A percentile compares a stretch with the other conserved stretches of the same genome.
These are phyloP conservation scores for Helenozyma rhizophorensis DNA, from an alignment of 805 yeast species.

Conservation along the genomic window DNA sequence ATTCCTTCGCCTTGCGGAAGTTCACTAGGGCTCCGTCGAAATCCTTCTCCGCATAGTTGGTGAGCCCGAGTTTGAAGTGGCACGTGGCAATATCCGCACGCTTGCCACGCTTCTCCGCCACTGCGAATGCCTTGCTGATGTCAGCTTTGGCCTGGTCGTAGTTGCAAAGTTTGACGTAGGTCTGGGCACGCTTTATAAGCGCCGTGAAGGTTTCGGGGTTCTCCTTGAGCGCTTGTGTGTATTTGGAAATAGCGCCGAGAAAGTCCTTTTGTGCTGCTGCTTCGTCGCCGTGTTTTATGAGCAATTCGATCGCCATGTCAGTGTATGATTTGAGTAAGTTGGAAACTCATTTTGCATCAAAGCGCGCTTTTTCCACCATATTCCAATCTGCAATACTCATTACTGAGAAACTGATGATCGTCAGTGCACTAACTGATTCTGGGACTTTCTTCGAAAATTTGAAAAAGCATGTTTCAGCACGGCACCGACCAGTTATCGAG, in stretches of 20 bases:
- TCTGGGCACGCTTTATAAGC: slow-evolving; percentile 44
- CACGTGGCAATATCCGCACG: slow-evolving; percentile 44
- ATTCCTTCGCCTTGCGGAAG: slow-evolving; percentile 39
- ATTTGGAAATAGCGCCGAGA: slow-evolving; percentile 39
- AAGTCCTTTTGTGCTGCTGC: slow-evolving; percentile 31
- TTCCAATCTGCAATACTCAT: too few species aligned
- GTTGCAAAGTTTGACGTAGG: slow-evolving; percentile 43
- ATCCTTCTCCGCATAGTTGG: slow-evolving; percentile 41
- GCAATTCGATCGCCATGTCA: slow-evolving; percentile 36
- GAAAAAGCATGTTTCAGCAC: too few species aligned
- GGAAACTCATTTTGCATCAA: too few species aligned
- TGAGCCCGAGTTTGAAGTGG: slow-evolving; percentile 46
- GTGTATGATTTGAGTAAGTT: too few species aligned
- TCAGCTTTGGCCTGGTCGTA: slow-evolving; percentile 46
- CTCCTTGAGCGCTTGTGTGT: slow-evolving; percentile 37
- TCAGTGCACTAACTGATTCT: too few species aligned
- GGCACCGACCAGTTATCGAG: too few species aligned
- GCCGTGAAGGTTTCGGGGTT: slow-evolving; percentile 46
- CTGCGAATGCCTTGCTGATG: slow-evolving; percentile 39
- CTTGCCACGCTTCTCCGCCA: slow-evolving; percentile 45
- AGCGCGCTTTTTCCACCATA: too few species aligned
- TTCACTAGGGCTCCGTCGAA: slow-evolving; percentile 37
- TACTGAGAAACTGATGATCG: too few species aligned
- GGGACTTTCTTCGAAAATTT: too few species aligned
- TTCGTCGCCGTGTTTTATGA: slow-evolving; percentile 32